Percentiles rank a stretch among this genome's conserved stretches.
These are phyloP conservation scores for Coemansia sp. DNA, from an alignment of 192 early-diverging fungal species.

Conservation along the genomic window DNA sequence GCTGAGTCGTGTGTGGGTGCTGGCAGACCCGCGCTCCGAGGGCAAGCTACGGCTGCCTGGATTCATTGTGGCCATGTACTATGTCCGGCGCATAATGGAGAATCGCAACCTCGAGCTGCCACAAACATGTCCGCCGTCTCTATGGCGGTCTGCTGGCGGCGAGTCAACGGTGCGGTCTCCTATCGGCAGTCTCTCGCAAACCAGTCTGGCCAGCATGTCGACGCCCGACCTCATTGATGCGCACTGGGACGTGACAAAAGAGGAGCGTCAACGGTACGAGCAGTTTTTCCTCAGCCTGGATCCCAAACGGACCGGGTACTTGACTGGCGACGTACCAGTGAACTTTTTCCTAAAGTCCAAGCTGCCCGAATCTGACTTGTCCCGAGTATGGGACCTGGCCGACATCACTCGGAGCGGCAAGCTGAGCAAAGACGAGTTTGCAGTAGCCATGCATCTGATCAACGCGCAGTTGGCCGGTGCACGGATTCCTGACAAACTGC, in stretches of 20 bases:
- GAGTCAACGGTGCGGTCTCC: constrained; percentile 41
- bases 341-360: constrained; percentile 80
- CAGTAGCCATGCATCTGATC: constrained; percentile 79
- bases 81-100: constrained; percentile 79
- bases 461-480: constrained; percentile 59
- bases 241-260: constrained; percentile 73
- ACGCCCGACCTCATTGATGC: constrained; percentile 27
- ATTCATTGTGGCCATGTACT: constrained; percentile 90
- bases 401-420: constrained; percentile 63
- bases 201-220: constrained; percentile 35
- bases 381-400: constrained; percentile 79
- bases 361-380: constrained; percentile 64
- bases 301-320: constrained; percentile 56
- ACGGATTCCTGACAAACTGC: constrained; percentile 55
- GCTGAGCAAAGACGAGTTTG: constrained; percentile 71
- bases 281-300: constrained; percentile 78
- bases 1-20: constrained; percentile 77
- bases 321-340: constrained; percentile 72
- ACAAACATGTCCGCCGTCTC: constrained; percentile 60
- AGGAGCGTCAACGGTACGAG: constrained; percentile 75
- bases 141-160: constrained; percentile 58
- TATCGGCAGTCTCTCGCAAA: constrained; percentile 19
- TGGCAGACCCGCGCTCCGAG: constrained; percentile 73
- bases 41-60: constrained; percentile 76
- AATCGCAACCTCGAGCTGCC: constrained; percentile 71